These are phyloP conservation scores for Polyporus arcularius DNA, from an alignment of 768 basidiomycete species.

Conservation along the genomic window DNA sequence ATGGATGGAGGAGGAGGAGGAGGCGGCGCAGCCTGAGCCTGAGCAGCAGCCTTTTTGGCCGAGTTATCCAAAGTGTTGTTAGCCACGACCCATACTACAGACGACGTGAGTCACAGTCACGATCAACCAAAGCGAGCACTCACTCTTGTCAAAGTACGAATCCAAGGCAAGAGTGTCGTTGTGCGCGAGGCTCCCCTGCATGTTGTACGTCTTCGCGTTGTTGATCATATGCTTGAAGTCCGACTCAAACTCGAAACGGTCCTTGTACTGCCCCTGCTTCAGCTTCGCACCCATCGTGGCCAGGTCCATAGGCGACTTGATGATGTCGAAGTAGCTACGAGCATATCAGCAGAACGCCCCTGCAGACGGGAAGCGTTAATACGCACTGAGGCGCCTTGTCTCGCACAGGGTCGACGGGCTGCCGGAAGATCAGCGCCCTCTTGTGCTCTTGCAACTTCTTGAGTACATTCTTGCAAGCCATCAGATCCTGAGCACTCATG, in stretches of 20 bases:
- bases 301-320: slow-evolving; percentile 95
- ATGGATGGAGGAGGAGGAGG: slow-evolving; percentile 17
- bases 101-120: slow-evolving; percentile 1
- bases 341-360: neutral
- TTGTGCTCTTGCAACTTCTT: slow-evolving; percentile 81
- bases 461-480: slow-evolving; percentile 72
- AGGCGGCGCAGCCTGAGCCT: slow-evolving; percentile 15
- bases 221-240: slow-evolving; percentile 88
- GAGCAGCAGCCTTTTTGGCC: slow-evolving; percentile 50
- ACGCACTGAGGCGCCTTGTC: slow-evolving; percentile 84
- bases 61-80: slow-evolving; percentile 74
- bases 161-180: slow-evolving; percentile 78
- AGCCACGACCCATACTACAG: slow-evolving; percentile 82
- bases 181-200: slow-evolving; percentile 66
- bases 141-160: slow-evolving; percentile 83
- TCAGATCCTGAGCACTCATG: slow-evolving; percentile 75
- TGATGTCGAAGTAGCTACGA: slow-evolving; percentile 82
- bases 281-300: slow-evolving; percentile 87
- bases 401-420: slow-evolving; percentile 95
- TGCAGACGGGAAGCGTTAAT: neutral
- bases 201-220: slow-evolving; percentile 89
- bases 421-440: slow-evolving; percentile 70
- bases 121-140: slow-evolving; percentile 31
- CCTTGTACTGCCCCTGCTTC: slow-evolving; percentile 81
- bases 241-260: slow-evolving; percentile 78